Conservation (phyloP, 2,329 filamentous ascomycete genomes). For the Cryphonectria carpinicola region DNA sequence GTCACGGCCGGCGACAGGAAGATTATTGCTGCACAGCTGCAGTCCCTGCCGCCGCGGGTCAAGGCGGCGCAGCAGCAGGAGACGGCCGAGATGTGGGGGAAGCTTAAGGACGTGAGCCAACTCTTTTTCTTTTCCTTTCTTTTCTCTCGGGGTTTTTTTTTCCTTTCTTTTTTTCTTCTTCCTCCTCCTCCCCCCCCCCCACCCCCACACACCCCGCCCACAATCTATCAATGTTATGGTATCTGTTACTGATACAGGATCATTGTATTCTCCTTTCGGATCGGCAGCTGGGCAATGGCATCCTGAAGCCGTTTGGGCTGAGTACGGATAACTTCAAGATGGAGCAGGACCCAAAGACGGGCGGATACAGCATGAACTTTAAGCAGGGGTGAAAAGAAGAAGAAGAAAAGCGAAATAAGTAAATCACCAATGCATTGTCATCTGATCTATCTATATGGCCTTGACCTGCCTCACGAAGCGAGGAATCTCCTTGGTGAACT, state of each 20-base stretch:
- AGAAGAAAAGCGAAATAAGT: background rate
- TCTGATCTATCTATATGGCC: constrained; percentile 20
- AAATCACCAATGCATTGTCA: background rate
- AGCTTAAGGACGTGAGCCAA: constrained; percentile 76
- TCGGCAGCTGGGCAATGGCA: constrained; percentile 74
- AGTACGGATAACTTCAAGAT: constrained; percentile 96
- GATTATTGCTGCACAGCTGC: constrained; percentile 69
- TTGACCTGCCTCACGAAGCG: constrained; percentile 28
- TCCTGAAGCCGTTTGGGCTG: constrained; percentile 90
- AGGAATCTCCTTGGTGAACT: constrained; percentile 39
- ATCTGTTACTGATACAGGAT: background rate
- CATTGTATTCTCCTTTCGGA: background rate
- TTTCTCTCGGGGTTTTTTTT: background rate
- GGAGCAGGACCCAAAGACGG: constrained; percentile 84
- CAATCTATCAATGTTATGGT: no score
- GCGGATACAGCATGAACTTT: constrained; percentile 95
- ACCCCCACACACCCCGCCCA: no score
- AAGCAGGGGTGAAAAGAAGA: constrained; percentile 35
- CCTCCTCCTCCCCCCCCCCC: no score
- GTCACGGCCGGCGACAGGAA: constrained; percentile 69
- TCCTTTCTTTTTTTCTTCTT: no score
- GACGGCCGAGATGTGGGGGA: constrained; percentile 96
- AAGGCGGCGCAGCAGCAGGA: constrained; percentile 84
- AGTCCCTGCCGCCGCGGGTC: constrained; percentile 66
- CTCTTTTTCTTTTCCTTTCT: background rate